Evolutionary conservation across 768 basidiomycete species (phyloP).

Genomic region (Artomyces pyxidatus): DNA sequence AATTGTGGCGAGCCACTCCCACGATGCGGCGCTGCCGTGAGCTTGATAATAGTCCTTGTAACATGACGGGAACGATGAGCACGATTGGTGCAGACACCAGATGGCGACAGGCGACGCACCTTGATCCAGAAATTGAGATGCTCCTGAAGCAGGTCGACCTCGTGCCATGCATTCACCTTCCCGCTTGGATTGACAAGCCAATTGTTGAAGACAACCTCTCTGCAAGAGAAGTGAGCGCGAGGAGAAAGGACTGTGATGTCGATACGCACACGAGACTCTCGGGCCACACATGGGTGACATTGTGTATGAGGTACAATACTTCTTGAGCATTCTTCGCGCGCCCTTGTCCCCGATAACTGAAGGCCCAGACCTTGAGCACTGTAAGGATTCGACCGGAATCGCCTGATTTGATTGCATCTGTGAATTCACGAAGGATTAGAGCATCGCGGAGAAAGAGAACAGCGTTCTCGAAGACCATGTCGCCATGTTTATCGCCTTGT

Average conservation of each 20-base stretch:
- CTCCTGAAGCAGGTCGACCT: constrained; percentile 27
- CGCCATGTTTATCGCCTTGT: not conserved
- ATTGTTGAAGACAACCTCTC: constrained; percentile 23
- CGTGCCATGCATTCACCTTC: constrained; percentile 17
- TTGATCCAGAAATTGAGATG: constrained; percentile 29
- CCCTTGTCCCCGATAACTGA: constrained; percentile 20
- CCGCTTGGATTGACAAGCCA: constrained; percentile 27
- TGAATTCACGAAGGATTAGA: constrained; percentile 19
- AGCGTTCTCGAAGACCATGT: constrained; percentile 16
- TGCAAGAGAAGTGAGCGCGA: constrained; percentile 1
- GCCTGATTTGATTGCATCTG: constrained; percentile 23
- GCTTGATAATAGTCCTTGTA: constrained; percentile 23
- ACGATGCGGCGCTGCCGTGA: constrained; percentile 26
- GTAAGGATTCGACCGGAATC: constrained; percentile 23
- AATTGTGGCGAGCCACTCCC: constrained; percentile 27
- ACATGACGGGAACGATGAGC: not conserved
- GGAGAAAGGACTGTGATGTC: not conserved
- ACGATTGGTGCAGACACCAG: not conserved
- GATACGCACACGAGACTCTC: constrained; percentile 4
- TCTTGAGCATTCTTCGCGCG: constrained; percentile 23
- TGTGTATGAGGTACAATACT: constrained; percentile 11
- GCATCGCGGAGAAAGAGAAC: constrained; percentile 23
- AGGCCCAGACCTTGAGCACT: constrained; percentile 18
- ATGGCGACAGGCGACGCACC: constrained; percentile 10
- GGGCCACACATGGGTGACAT: constrained; percentile 16